Conservation (phyloP, 495 filamentous ascomycete genomes). For the Talaromyces thailandensis region DNA sequence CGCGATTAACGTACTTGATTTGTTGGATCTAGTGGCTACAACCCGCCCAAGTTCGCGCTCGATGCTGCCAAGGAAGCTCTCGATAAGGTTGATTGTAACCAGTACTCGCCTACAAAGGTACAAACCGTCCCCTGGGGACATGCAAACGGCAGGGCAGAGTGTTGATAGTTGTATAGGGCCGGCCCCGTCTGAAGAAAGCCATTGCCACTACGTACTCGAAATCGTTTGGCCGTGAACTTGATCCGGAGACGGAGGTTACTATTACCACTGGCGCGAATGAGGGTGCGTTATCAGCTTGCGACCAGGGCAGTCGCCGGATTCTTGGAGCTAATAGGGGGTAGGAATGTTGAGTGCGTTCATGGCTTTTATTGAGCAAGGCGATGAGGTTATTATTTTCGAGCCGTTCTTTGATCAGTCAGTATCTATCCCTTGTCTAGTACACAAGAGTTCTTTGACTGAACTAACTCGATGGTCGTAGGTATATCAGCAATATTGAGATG, state of each 20-base stretch:
- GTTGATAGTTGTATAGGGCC: conserved; percentile 41
- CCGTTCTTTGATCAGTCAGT: conserved; percentile 95
- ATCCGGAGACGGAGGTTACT: conserved; percentile 86
- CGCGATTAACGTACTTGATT: neutral
- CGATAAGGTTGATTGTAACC: conserved; percentile 93
- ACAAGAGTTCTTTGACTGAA: too few relatives aligned
- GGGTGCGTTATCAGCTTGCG: conserved; percentile 35
- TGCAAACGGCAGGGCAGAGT: neutral
- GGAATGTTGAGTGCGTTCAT: conserved; percentile 94
- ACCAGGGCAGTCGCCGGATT: neutral
- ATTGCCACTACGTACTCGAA: conserved; percentile 84
- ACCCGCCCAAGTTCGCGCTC: conserved; percentile 84
- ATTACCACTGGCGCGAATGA: conserved; percentile 97
- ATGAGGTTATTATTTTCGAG: conserved; percentile 97
- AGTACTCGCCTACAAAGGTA: conserved; percentile 91
- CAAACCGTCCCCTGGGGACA: neutral
- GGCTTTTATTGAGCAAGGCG: conserved; percentile 88
- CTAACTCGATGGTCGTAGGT: conserved; percentile 35
- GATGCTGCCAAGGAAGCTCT: conserved; percentile 85
- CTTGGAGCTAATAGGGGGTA: conserved; percentile 9
- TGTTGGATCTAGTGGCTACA: conserved; percentile 61
- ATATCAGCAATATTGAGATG: conserved; percentile 97
- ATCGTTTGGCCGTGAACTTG: conserved; percentile 66
- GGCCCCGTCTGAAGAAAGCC: conserved; percentile 82
- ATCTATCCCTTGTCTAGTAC: too few relatives aligned